Conservation (phyloP, 306 rosid species). For the Acacia acuminata region DNA sequence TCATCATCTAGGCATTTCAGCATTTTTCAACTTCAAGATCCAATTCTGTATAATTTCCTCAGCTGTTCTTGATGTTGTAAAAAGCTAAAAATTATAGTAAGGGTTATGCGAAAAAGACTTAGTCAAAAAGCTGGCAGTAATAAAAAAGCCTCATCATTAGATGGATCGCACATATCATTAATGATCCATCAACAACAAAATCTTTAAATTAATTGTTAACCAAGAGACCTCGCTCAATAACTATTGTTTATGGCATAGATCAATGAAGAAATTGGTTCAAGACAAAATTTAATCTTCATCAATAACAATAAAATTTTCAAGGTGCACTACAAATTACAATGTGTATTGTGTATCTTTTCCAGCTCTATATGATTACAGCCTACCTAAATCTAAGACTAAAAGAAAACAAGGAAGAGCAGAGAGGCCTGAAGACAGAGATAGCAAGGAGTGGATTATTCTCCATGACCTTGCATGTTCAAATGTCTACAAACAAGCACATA, state of each 20-base stretch:
- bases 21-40: neutral
- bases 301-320: neutral
- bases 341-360: slow-evolving; percentile 1
- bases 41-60: neutral
- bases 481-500: neutral
- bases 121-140: too few species aligned
- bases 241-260: too few species aligned
- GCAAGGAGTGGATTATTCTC: neutral
- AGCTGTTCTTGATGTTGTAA: neutral
- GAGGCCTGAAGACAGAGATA: neutral
- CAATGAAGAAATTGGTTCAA: neutral
- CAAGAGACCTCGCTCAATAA: too few species aligned
- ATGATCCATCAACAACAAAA: too few species aligned
- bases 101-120: neutral
- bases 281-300: neutral
- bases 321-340: neutral
- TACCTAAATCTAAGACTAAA: neutral
- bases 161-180: too few species aligned
- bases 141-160: too few species aligned
- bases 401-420: neutral
- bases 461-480: neutral
- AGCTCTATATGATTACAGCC: slow-evolving; percentile 9
- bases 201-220: too few species aligned
- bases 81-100: neutral
- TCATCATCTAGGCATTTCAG: neutral